These are phyloP conservation scores for Colletotrichum sublineola DNA, from an alignment of 2,329 filamentous ascomycete genomes.

Conservation along the genomic window DNA sequence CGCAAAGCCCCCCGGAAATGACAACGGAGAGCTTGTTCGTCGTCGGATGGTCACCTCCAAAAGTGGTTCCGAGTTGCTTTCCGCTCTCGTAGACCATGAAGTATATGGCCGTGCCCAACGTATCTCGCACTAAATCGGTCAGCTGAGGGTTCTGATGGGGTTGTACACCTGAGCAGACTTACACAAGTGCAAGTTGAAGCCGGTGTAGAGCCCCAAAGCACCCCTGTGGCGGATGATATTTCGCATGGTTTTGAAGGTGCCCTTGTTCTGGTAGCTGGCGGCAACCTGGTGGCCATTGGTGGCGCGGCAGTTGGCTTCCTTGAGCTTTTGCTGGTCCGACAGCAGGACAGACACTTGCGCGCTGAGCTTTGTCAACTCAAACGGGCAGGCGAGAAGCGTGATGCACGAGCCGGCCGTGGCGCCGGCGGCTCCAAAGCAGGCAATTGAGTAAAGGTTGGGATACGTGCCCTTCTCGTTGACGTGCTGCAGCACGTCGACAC, in stretches of 20 bases:
- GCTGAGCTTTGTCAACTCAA: conserved; percentile 90
- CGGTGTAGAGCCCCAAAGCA: conserved; percentile 81
- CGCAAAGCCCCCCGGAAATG: conserved; percentile 83
- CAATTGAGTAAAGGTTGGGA: conserved; percentile 79
- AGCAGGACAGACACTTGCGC: conserved; percentile 87
- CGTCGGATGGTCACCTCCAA: conserved; percentile 77
- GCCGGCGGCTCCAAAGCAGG: conserved; percentile 83
- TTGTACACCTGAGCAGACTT: conserved; percentile 53
- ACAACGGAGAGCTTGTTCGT: conserved; percentile 85
- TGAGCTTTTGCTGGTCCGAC: conserved; percentile 66
- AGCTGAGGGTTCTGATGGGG: conserved; percentile 26
- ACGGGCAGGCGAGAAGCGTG: conserved; percentile 85
- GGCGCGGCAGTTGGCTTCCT: conserved; percentile 50
- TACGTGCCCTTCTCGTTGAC: conserved; percentile 78
- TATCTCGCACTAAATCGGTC: conserved; percentile 76
- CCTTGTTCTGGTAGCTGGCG: conserved; percentile 81
- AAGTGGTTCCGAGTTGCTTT: conserved; percentile 84
- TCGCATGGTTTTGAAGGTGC: conserved; percentile 80
- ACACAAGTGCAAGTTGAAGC: conserved; percentile 84
- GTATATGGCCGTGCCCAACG: conserved; percentile 85
- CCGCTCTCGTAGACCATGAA: conserved; percentile 91
- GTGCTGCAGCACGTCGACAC: conserved; percentile 78
- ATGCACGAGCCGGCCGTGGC: conserved; percentile 85
- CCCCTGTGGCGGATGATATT: conserved; percentile 84
- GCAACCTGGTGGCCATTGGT: conserved; percentile 70